phyloP scores from a whole-genome alignment of 129 eudicot genomes.

The Gnaphalium uliginosum region DNA sequence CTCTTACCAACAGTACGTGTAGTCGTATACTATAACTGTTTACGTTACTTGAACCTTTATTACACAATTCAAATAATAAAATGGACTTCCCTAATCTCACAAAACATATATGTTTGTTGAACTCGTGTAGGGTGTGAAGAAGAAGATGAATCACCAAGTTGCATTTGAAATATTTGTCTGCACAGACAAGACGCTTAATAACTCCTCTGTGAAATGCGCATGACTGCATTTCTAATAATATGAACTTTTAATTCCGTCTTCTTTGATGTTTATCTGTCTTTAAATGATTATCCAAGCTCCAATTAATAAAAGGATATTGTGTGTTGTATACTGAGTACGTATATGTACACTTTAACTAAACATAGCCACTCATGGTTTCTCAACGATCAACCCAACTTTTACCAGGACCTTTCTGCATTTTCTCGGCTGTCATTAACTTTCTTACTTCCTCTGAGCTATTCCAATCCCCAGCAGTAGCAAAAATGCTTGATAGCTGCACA shows the following conservation, averaged over 20 bases:
- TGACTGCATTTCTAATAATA: background rate
- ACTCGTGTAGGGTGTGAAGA: background rate
- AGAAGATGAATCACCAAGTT: background rate
- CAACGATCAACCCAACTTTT: constrained; percentile 67
- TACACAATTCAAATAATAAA: no score
- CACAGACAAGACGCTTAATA: background rate
- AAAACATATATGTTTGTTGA: background rate
- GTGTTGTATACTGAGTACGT: background rate
- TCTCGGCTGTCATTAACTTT: constrained; percentile 48
- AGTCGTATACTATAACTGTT: background rate
- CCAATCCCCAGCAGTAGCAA: constrained; percentile 79
- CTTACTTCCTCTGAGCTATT: constrained; percentile 58
- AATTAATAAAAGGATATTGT: no score
- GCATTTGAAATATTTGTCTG: background rate
- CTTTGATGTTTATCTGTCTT: background rate
- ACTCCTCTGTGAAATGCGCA: background rate
- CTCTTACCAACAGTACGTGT: background rate
- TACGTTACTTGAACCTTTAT: background rate
- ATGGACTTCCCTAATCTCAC: background rate
- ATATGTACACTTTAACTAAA: background rate
- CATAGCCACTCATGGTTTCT: background rate
- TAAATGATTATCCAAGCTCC: background rate
- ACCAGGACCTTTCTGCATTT: constrained; percentile 65
- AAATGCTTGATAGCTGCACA: constrained; percentile 67
- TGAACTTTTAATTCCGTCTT: background rate